phyloP scores from a whole-genome alignment of 352 stramenopile species.

The Pythium oligandrum region DNA sequence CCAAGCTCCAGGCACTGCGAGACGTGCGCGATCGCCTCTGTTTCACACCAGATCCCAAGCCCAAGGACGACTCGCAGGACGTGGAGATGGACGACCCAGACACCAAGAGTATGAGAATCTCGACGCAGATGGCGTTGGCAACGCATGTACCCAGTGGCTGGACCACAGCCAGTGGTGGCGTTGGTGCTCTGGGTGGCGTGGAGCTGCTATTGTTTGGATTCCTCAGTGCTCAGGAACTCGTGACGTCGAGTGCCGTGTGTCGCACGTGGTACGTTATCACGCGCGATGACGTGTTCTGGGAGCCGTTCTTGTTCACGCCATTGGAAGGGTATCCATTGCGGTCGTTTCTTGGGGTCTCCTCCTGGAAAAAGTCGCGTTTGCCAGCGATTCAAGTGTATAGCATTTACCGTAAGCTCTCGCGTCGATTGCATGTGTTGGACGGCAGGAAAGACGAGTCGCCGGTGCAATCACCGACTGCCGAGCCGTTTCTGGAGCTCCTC shows the following conservation, averaged over 20 bases:
- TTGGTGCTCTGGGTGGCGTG: conserved; percentile 46
- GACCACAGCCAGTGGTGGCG: conserved; percentile 22
- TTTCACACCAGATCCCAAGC: conserved; percentile 25
- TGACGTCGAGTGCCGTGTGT: conserved; percentile 45
- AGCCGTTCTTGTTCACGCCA: conserved; percentile 52
- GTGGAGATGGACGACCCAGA: conserved; percentile 1
- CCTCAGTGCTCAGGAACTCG: conserved; percentile 37
- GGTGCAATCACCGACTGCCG: conserved; percentile 4
- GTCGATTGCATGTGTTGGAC: conserved; percentile 9
- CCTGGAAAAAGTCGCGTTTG: conserved; percentile 12
- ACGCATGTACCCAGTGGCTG: conserved; percentile 10
- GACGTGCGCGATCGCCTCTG: conserved; percentile 39
- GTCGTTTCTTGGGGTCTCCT: conserved; percentile 33
- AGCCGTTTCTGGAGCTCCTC: conserved; percentile 6
- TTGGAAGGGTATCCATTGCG: conserved; percentile 64
- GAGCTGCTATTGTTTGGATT: conserved; percentile 66
- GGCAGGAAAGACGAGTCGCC: conserved; percentile 13
- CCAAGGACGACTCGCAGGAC: neutral
- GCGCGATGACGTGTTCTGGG: conserved; percentile 60
- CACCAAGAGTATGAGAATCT: conserved; percentile 16
- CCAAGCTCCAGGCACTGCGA: conserved; percentile 55
- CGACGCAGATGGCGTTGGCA: conserved; percentile 52
- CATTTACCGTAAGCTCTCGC: conserved; percentile 46
- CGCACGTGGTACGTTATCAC: conserved; percentile 47
- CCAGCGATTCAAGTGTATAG: conserved; percentile 75